Evolutionary conservation across 2,329 filamentous ascomycete genomes (phyloP).

Genomic region (Monilinia vaccinii-corymbosi): DNA sequence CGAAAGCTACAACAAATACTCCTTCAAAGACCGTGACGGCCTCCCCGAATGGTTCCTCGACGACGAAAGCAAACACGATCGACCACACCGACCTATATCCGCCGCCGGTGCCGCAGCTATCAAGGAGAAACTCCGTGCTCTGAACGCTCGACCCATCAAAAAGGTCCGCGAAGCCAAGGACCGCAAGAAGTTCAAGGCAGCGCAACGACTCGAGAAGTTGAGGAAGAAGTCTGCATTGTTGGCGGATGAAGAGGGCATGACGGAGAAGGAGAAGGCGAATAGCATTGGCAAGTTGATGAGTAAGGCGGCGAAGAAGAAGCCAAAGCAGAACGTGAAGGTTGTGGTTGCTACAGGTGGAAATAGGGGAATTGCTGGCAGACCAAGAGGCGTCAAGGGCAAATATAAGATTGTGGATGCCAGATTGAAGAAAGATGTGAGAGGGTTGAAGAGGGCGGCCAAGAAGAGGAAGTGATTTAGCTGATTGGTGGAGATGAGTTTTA

Average conservation of each 20-base stretch:
- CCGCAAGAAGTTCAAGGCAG: conserved; percentile 93
- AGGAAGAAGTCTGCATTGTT: conserved; percentile 94
- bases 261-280: conserved; percentile 90
- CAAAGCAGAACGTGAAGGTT: conserved; percentile 71
- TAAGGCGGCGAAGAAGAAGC: conserved; percentile 78
- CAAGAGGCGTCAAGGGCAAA: conserved; percentile 84
- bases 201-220: conserved; percentile 83
- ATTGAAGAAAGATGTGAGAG: conserved; percentile 93
- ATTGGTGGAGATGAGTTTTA: neutral
- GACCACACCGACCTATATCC: conserved; percentile 77
- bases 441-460: conserved; percentile 72
- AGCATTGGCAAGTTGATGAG: conserved; percentile 74
- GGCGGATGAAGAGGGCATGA: conserved; percentile 82
- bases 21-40: conserved; percentile 83
- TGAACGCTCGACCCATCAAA: conserved; percentile 96
- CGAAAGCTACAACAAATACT: conserved; percentile 86
- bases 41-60: conserved; percentile 97
- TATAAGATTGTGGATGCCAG: conserved; percentile 96
- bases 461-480: conserved; percentile 44
- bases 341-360: conserved; percentile 83
- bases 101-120: conserved; percentile 86
- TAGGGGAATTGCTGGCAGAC: conserved; percentile 75
- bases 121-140: conserved; percentile 84
- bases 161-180: conserved; percentile 96
- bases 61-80: conserved; percentile 79